Evolutionary conservation across 148 eudicot genomes (phyloP).

Genomic region (Chenopodium formosanum): DNA sequence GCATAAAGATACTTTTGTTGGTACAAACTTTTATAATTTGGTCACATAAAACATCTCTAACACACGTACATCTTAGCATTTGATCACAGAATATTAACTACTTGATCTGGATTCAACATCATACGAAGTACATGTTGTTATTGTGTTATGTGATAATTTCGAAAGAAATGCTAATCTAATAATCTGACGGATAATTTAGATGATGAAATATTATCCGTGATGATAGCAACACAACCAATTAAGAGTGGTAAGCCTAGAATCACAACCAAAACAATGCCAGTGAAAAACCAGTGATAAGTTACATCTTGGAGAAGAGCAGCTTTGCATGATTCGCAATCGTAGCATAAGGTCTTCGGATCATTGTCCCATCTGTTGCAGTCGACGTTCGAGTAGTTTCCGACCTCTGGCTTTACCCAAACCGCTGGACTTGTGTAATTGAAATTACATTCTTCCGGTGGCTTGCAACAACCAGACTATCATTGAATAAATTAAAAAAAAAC

Average conservation of each 20-base stretch:
- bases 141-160: no score
- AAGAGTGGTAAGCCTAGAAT: not conserved
- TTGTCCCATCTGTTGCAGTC: constrained; percentile 20
- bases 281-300: not conserved
- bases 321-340: constrained; percentile 16
- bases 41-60: no score
- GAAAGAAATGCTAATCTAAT: no score
- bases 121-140: no score
- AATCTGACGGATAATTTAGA: no score
- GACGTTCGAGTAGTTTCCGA: not conserved
- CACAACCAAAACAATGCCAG: not conserved
- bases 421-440: constrained; percentile 10
- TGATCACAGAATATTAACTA: no score
- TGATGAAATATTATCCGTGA: no score
- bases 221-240: no score
- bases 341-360: not conserved
- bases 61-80: no score
- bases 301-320: not conserved
- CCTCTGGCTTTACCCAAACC: constrained; percentile 6
- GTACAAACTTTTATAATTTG: no score
- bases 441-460: constrained; percentile 17
- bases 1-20: no score
- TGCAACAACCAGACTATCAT: constrained; percentile 5
- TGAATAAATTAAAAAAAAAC: not conserved
- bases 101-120: no score